Base-by-base conservation (phyloP, 495 filamentous ascomycete genomes). In the Aspergillus sparsus region DNA sequence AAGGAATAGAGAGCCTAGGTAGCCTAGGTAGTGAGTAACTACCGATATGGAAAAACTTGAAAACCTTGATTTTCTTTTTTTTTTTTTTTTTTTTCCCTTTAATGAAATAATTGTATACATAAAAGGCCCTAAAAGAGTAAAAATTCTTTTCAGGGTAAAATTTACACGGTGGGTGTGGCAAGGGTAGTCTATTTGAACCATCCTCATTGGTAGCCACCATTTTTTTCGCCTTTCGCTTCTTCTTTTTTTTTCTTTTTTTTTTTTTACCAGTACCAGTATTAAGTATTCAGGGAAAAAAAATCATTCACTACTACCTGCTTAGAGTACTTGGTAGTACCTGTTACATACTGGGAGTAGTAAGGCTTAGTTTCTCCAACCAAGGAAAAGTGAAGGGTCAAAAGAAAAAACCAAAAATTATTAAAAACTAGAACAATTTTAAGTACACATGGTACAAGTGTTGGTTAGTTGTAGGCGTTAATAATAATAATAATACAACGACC, bases 261-360 rank as follows among this genome's bases (percentile, higher is more conserved):
- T 10, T 35, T 8, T 58, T 51, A 41, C 58, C 34, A 52, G 35
- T 9, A 42, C 39, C 39, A 42, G 39, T 13, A 49, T 31, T 53
- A 59, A 35, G 52, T 37, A 46, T 58, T 47, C 33, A 42, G 51
- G 54, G 34, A 61, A 51, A 61, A 66, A 62, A 49, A 32, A 27
- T 41, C n/a, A 41, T 41, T 41, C 10, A 16, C 5, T 51, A 21
- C 21, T 11, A 51, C 12, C 9, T 13, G 6, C 33, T 47, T 46
- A 46, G 15, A 47, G 6, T 47, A 47, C 44, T 42, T 42, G 15
- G 12, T 49, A 18, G 45, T 18, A 49, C 37, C 37, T 49, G 21
- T 9, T 49, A 49, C 13, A 7, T 49, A 49, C n/a, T 49, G 6
- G 45, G 15, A 49, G 45, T 49, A 49, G 45, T 27, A 18, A 49